Evolutionary conservation across 2,329 filamentous ascomycete genomes (phyloP).

Genomic region (Calonectria pauciramosa): DNA sequence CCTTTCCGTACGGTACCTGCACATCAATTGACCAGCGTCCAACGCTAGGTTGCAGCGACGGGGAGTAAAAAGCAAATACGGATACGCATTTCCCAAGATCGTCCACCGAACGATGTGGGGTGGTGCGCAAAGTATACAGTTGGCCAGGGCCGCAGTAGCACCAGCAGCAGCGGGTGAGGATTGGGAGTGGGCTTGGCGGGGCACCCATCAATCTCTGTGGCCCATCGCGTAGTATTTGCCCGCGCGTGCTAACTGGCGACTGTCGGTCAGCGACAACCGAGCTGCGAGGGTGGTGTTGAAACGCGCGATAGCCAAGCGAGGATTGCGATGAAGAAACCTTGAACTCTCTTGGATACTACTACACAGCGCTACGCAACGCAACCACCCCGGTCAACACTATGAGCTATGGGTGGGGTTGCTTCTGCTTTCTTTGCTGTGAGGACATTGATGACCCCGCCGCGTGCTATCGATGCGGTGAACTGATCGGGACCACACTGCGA

Average conservation of each 20-base stretch:
- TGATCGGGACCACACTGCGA: background rate
- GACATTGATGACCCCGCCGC: background rate
- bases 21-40: background rate
- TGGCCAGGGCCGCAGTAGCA: slow-evolving; percentile 7
- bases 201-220: background rate
- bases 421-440: background rate
- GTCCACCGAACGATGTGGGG: slow-evolving; percentile 27
- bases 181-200: slow-evolving; percentile 11
- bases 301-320: slow-evolving; percentile 1
- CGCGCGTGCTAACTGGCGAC: background rate
- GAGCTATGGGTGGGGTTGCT: background rate
- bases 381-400: background rate
- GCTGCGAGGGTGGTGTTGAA: slow-evolving; percentile 11
- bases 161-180: slow-evolving; percentile 14
- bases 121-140: slow-evolving; percentile 18
- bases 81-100: slow-evolving; percentile 23
- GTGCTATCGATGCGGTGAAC: slow-evolving; percentile 6
- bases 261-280: slow-evolving; percentile 7
- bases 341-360: background rate
- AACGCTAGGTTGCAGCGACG: background rate
- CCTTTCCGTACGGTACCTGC: background rate
- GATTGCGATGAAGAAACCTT: slow-evolving; percentile 17
- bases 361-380: slow-evolving; percentile 2
- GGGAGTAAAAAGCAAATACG: slow-evolving; percentile 9
- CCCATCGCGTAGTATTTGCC: background rate